Percentiles rank a stretch among this genome's conserved stretches.
phyloP scores from a whole-genome alignment of 371 early-diverging fungal genomes.

The Funneliformis caledonium region DNA sequence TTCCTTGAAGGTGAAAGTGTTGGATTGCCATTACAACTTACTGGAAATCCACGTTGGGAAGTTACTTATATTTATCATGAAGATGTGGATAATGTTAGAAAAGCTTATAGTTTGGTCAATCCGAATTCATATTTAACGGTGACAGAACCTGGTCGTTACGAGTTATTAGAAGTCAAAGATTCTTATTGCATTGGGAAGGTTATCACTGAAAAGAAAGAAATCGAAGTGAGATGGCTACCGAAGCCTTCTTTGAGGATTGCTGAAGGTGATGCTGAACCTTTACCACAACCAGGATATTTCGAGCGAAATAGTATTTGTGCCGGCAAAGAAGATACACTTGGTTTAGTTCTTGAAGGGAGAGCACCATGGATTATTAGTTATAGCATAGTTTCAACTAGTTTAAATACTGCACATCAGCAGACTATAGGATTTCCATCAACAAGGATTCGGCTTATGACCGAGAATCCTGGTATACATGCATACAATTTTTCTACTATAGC shows the following conservation, averaged over 20 bases:
- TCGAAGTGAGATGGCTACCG: slow-evolving; percentile 47
- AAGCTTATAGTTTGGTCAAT: slow-evolving; percentile 43
- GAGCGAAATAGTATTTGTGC: slow-evolving; percentile 55
- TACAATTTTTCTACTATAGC: slow-evolving; percentile 54
- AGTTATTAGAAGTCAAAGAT: slow-evolving; percentile 53
- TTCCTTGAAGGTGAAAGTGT: slow-evolving; percentile 36
- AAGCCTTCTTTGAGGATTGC: slow-evolving; percentile 51
- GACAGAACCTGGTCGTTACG: slow-evolving; percentile 49
- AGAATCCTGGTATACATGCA: slow-evolving; percentile 48
- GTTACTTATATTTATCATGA: slow-evolving; percentile 27
- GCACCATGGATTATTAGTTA: slow-evolving; percentile 31
- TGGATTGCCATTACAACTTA: slow-evolving; percentile 35
- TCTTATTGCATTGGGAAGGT: slow-evolving; percentile 55
- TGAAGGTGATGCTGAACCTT: slow-evolving; percentile 43
- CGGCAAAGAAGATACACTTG: slow-evolving; percentile 50
- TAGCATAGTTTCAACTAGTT: not conserved
- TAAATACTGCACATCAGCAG: slow-evolving; percentile 7
- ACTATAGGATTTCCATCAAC: slow-evolving; percentile 45
- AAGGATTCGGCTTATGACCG: slow-evolving; percentile 50
- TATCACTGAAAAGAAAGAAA: slow-evolving; percentile 46
- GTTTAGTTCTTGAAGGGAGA: slow-evolving; percentile 49
- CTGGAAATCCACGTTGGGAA: slow-evolving; percentile 36
- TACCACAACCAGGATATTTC: slow-evolving; percentile 42
- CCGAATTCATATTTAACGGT: slow-evolving; percentile 55
- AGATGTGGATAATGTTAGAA: not conserved